Base-by-base conservation (phyloP, 192 early-diverging fungal species). In the Mortierella alpina region DNA sequence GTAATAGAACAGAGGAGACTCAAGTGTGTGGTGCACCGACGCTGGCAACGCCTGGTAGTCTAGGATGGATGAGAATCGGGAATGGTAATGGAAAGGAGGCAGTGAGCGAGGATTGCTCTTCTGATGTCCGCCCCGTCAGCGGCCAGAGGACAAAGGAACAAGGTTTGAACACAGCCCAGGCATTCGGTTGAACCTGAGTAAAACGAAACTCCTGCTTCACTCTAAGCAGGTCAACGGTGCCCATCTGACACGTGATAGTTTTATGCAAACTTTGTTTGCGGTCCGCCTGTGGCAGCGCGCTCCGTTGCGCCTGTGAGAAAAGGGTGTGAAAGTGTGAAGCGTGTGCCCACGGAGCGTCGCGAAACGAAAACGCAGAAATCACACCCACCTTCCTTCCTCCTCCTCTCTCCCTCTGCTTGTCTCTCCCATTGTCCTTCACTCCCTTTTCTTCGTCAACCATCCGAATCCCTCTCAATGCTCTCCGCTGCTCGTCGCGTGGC, bases 401-500 rank as follows among this genome's bases (percentile, higher is more conserved):
- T 67, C 11, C 20, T 44, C 55, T 53, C 31, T 39, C 45, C 61
- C 51, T 20, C 42, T 45, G 40, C 47, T 51, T 50, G 48, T 54
- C 45, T 7, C 49, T 23, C 39, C 49, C 45, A 11, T 40, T 12
- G 55, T 23, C 13, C 42, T 70, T 45, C 55, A 54, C 44, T 20
- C 13, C 46, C 55, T 52, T 46, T 45, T 54, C 56, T 15, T 64
- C 46, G 17, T 52, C 59, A 22, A 65, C 46, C 22, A 22, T 15
- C 44, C 31, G 31, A 31, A 31, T 31, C 31, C 31, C 31, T 31
- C 31, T 31, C 31, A 59, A 76, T 83, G 66, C 69, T 76, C 48
- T 83, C 74, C 68, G 74, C 70, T 59, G 70, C 55, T 47, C 77
- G 77, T 67, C 77, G 77, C 66, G 70, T 80, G 42, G 77, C 77